Base-by-base conservation (phyloP, 352 stramenopile species). In the Pythium aquatile region DNA sequence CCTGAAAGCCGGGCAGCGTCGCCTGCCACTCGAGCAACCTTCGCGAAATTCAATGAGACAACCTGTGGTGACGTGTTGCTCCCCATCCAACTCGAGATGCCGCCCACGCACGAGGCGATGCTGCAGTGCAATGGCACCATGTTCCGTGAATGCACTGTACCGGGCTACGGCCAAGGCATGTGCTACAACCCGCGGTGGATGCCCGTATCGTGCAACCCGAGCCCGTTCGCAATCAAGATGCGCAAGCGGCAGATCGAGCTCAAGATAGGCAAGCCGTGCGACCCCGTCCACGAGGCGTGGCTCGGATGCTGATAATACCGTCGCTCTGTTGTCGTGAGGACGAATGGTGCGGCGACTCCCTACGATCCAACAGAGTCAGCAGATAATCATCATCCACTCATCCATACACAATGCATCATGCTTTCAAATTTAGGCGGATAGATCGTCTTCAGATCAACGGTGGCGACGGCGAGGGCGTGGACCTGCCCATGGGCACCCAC, bases 71-170 rank as follows among this genome's bases (percentile, higher is more conserved):
- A 33, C 28, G 56, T 46, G 26, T 5, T 44, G 13, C 40, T 26
- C 3, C 40, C 42, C 2, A 32, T 30, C n/a, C 10, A 62, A 17
- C 0, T 62, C 8, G 44, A 55, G 42, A 20, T 55, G 28, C 16
- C 6, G 2, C 56, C 42, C 28, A 55, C 56, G 14, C 40, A 3
- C 40, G 56, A 62, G 1, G 65, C 55, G 20, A 72, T 77, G 60
- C 51, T 62, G 8, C 55, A 70, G 11, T 85, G 75, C 66, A 72
- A 80, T 42, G 77, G 77, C 1, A 77, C 62, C 3, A 53, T 83
- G 32, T 83, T 76, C 55, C 66, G 71, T n/a, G 44, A 77, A 51
- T 84, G 78, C 39, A 7, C 17, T 2, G 32, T 69, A 28, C 11
- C 53, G 2, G 58, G 20, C 26, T 63, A 52, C 1, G 55, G 26